Conservation (phyloP, 75 land plant genomes). For the Adiantum capillusveneris region DNA sequence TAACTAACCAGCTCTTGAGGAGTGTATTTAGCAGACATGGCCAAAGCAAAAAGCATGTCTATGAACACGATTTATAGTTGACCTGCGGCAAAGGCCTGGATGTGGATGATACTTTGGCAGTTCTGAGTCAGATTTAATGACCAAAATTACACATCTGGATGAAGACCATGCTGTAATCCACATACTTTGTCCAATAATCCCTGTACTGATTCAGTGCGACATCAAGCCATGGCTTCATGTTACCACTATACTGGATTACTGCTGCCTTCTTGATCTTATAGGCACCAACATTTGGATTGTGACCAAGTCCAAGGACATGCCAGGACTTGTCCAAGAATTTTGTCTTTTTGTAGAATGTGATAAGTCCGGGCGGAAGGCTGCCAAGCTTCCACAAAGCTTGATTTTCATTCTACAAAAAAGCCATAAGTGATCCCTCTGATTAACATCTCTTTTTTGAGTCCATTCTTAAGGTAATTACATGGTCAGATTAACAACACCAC, state of each 20-base stretch:
- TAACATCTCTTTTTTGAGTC: not conserved
- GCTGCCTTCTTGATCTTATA: conserved; percentile 64
- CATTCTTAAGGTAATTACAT: no score
- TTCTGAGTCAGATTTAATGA: conserved; percentile 9
- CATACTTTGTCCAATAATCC: conserved; percentile 68
- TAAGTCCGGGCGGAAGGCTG: conserved; percentile 67
- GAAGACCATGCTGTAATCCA: conserved; percentile 60
- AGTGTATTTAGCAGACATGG: no score
- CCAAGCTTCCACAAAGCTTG: conserved; percentile 62
- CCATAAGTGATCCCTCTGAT: conserved; percentile 3
- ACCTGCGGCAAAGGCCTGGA: no score
- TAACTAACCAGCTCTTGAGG: no score
- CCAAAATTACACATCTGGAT: conserved; percentile 69
- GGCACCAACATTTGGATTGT: conserved; percentile 71
- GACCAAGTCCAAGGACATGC: conserved; percentile 83
- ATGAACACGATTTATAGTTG: no score
- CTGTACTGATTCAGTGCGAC: conserved; percentile 66
- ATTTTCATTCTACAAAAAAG: conserved; percentile 83
- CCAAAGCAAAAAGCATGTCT: no score
- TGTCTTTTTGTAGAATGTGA: conserved; percentile 69
- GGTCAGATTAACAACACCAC: no score
- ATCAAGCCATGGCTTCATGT: conserved; percentile 83
- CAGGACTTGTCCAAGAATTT: conserved; percentile 69
- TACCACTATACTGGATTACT: conserved; percentile 76
- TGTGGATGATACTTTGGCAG: no score